A percentile compares a stretch with the other conserved stretches of the same genome.
phyloP scores from a whole-genome alignment of 495 filamentous ascomycete species.

The Penicillium goetzii region DNA sequence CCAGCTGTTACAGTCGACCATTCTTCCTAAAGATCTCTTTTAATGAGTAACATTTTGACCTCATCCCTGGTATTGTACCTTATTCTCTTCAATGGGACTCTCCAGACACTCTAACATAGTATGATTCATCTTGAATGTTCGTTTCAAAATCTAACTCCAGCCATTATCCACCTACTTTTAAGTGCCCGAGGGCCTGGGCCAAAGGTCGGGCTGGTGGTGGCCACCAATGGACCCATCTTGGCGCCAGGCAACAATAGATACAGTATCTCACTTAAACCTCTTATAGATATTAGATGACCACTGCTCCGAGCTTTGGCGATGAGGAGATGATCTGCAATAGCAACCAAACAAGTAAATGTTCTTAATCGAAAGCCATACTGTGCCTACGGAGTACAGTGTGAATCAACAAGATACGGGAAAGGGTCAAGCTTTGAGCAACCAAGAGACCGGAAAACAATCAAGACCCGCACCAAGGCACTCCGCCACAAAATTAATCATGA shows the following conservation, averaged over 20 bases:
- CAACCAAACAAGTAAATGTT: background rate
- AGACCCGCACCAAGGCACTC: background rate
- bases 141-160: background rate
- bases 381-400: too few species aligned
- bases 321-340: background rate
- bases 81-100: background rate
- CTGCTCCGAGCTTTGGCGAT: background rate
- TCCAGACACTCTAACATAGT: background rate
- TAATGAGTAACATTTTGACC: background rate
- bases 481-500: slow-evolving; percentile 8
- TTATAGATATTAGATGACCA: background rate
- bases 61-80: background rate
- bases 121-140: background rate
- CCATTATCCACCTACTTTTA: background rate
- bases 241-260: background rate
- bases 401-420: background rate
- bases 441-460: background rate
- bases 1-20: slow-evolving; percentile 11
- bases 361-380: background rate
- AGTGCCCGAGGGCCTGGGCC: background rate
- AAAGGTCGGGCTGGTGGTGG: background rate
- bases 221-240: background rate
- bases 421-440: slow-evolving; percentile 1
- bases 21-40: background rate
- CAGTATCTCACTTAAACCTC: background rate